A percentile compares a stretch with the other conserved stretches of the same genome.
These are phyloP conservation scores for Russula lepida DNA, from an alignment of 768 basidiomycete species.

Conservation along the genomic window DNA sequence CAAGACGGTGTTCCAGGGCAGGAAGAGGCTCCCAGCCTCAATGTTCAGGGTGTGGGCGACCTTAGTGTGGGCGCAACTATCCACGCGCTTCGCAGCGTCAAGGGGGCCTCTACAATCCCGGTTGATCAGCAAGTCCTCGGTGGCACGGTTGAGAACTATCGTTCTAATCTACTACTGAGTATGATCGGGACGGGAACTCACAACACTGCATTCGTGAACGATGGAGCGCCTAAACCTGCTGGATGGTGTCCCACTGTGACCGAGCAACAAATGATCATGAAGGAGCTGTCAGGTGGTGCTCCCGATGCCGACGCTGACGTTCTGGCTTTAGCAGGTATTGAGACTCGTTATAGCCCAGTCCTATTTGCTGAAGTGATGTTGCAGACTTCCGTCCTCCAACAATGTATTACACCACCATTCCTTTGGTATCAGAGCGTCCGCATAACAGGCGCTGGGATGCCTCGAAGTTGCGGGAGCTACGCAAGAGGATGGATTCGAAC, in stretches of 20 bases:
- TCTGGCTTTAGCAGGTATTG: slow-evolving; percentile 71
- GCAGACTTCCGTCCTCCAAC: slow-evolving; percentile 86
- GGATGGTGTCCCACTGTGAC: slow-evolving; percentile 71
- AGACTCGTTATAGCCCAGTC: background rate
- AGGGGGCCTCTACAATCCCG: slow-evolving; percentile 87
- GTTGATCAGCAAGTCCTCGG: slow-evolving; percentile 91
- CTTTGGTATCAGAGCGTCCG: slow-evolving; percentile 75
- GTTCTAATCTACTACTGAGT: slow-evolving; percentile 82
- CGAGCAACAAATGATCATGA: slow-evolving; percentile 96
- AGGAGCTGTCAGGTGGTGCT: slow-evolving; percentile 74
- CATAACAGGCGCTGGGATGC: slow-evolving; percentile 91
- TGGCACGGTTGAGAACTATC: slow-evolving; percentile 89
- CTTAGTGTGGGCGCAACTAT: slow-evolving; percentile 84
- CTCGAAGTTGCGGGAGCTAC: slow-evolving; percentile 84
- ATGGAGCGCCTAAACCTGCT: slow-evolving; percentile 51
- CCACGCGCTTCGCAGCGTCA: slow-evolving; percentile 76
- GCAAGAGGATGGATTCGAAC: slow-evolving; percentile 89
- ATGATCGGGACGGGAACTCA: slow-evolving; percentile 78
- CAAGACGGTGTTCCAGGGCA: slow-evolving; percentile 50
- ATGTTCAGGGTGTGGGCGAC: slow-evolving; percentile 77
- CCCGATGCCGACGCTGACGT: slow-evolving; percentile 79
- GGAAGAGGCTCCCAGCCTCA: slow-evolving; percentile 56
- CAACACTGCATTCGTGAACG: slow-evolving; percentile 43
- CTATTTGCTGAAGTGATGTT: slow-evolving; percentile 1
- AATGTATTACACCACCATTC: slow-evolving; percentile 96